These are phyloP conservation scores for Cercospora canescens DNA, from an alignment of 2,329 filamentous ascomycete genomes.

Conservation along the genomic window DNA sequence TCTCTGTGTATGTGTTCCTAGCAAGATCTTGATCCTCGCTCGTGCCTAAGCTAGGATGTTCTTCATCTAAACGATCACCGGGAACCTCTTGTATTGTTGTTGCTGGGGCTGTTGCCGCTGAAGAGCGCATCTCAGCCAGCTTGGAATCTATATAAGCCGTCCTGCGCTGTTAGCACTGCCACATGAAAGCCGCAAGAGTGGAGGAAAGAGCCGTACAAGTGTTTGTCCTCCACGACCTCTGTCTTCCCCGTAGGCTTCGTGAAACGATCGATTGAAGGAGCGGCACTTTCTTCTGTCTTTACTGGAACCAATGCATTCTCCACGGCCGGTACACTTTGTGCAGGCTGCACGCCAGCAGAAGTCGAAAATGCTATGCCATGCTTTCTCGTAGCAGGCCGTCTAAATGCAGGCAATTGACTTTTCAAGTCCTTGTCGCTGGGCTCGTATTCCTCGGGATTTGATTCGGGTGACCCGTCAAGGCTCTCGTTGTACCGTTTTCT, in stretches of 20 bases:
- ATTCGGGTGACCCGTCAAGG: conserved; percentile 17
- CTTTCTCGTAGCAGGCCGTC: conserved; percentile 24
- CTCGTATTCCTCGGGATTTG: not conserved
- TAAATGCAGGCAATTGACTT: conserved; percentile 9
- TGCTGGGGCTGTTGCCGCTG: conserved; percentile 11
- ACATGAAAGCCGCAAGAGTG: conserved; percentile 8
- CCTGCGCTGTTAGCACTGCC: conserved; percentile 68
- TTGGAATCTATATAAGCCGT: conserved; percentile 82
- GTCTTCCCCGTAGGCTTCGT: conserved; percentile 70
- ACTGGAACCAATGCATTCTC: conserved; percentile 19
- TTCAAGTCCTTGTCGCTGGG: not conserved
- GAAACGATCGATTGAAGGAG: conserved; percentile 57
- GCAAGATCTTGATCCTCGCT: not conserved
- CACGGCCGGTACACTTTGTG: not conserved
- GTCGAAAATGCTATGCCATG: conserved; percentile 34
- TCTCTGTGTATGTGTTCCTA: not conserved
- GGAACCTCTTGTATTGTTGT: not conserved
- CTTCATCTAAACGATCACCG: not conserved
- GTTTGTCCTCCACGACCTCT: conserved; percentile 64
- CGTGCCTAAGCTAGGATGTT: not conserved
- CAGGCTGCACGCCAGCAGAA: not conserved
- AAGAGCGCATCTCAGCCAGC: conserved; percentile 58
- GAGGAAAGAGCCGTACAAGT: conserved; percentile 66
- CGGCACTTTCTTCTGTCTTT: conserved; percentile 24
- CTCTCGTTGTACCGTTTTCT: conserved; percentile 44